A percentile compares a stretch with the other conserved stretches of the same genome.
These are phyloP conservation scores for Colletotrichum sp. DNA, from an alignment of 2,329 filamentous ascomycete genomes.

Conservation along the genomic window DNA sequence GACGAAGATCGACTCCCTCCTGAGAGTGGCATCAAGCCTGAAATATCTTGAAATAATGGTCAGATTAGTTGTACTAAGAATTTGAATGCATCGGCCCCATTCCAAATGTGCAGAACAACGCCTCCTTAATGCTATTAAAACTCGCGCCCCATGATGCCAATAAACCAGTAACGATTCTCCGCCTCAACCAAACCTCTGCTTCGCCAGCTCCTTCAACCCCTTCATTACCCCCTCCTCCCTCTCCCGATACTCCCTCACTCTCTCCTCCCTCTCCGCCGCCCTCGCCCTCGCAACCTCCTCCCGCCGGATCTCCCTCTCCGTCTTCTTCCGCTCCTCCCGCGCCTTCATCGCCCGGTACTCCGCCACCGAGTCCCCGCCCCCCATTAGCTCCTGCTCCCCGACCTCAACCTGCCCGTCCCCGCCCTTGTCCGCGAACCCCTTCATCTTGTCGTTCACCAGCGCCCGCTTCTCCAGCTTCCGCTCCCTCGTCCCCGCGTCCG, in stretches of 20 bases:
- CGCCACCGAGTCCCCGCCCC: conserved; percentile 66
- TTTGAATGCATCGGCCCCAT: background rate
- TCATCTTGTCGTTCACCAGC: conserved; percentile 74
- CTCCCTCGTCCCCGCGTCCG: conserved; percentile 83
- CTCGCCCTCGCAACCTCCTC: conserved; percentile 82
- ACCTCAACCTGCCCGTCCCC: conserved; percentile 51
- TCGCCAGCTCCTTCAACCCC: conserved; percentile 80
- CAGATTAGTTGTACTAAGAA: background rate
- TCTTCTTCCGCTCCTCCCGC: conserved; percentile 75
- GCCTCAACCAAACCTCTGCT: conserved; percentile 72
- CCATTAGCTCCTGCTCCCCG: conserved; percentile 79
- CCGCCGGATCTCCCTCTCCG: conserved; percentile 79
- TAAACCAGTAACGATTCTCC: background rate
- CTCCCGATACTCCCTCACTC: conserved; percentile 69
- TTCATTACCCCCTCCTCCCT: conserved; percentile 87
- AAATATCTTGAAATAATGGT: background rate
- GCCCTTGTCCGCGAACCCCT: conserved; percentile 69
- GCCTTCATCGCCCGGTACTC: conserved; percentile 74
- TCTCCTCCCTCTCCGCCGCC: conserved; percentile 81
- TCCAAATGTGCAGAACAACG: background rate
- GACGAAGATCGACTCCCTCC: background rate
- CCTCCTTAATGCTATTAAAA: background rate
- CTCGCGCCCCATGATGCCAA: background rate
- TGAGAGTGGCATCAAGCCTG: background rate
- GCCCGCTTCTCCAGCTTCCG: conserved; percentile 85